phyloP scores from a whole-genome alignment of 2,329 filamentous ascomycete genomes.

The Scortechinia acanthostroma region DNA sequence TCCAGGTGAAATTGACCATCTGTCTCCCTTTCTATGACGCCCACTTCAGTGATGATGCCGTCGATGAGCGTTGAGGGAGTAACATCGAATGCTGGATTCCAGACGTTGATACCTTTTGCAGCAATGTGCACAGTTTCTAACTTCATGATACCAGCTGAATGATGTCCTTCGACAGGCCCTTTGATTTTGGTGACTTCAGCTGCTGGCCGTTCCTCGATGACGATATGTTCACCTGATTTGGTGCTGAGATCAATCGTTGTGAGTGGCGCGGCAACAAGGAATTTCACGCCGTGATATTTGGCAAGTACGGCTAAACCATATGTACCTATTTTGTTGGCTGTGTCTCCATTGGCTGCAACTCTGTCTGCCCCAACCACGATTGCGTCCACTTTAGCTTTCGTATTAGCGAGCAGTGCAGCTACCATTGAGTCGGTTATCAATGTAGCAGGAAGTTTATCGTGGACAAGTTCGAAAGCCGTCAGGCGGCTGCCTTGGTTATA shows the following conservation, averaged over 20 bases:
- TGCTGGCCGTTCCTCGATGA: slow-evolving; percentile 54
- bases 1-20: slow-evolving; percentile 40
- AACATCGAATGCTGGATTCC: slow-evolving; percentile 64
- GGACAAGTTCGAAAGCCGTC: slow-evolving; percentile 59
- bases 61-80: slow-evolving; percentile 57
- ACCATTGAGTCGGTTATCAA: slow-evolving; percentile 64
- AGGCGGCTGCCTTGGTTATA: slow-evolving; percentile 63
- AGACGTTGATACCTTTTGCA: slow-evolving; percentile 52
- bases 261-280: slow-evolving; percentile 56
- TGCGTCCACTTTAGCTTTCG: slow-evolving; percentile 40
- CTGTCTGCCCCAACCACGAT: slow-evolving; percentile 60
- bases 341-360: slow-evolving; percentile 63
- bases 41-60: slow-evolving; percentile 57
- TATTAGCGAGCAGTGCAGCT: slow-evolving; percentile 38
- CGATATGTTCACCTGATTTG: slow-evolving; percentile 45
- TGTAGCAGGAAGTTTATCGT: slow-evolving; percentile 57
- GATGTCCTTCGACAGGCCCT: slow-evolving; percentile 35
- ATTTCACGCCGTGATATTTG: slow-evolving; percentile 54
- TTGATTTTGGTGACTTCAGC: slow-evolving; percentile 53
- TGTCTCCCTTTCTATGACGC: slow-evolving; percentile 50
- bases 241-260: slow-evolving; percentile 59
- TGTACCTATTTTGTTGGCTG: slow-evolving; percentile 64
- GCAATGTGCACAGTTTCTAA: slow-evolving; percentile 49
- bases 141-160: slow-evolving; percentile 5
- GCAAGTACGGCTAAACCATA: slow-evolving; percentile 57